phyloP scores from a whole-genome alignment of 768 basidiomycete genomes.

The Cubamyces lactineus region DNA sequence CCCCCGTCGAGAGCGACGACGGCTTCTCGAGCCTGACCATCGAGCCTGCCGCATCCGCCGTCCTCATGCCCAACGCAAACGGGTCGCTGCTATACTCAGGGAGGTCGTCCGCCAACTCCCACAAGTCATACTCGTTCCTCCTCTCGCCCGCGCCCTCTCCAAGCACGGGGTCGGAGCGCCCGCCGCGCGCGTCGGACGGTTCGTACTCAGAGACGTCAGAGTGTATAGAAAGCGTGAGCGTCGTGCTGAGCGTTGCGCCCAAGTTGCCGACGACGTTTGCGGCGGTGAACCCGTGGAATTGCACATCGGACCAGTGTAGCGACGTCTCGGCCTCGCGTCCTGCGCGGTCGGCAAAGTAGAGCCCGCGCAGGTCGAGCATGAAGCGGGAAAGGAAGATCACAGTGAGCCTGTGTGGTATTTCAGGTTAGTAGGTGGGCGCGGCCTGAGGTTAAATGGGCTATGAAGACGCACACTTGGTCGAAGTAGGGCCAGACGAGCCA shows the following conservation, averaged over 20 bases:
- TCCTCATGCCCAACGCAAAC: background rate
- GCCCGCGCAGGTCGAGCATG: slow-evolving; percentile 13
- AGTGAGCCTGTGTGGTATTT: background rate
- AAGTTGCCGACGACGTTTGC: slow-evolving; percentile 12
- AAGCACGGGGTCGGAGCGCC: too few species aligned
- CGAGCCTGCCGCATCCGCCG: too few species aligned
- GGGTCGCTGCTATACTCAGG: slow-evolving; percentile 1
- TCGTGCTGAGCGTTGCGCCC: slow-evolving; percentile 1
- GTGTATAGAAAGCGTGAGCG: background rate
- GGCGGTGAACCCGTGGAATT: slow-evolving; percentile 5
- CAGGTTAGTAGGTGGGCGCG: too few species aligned
- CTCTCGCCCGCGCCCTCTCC: too few species aligned
- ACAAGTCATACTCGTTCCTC: background rate
- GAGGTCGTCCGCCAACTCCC: slow-evolving; percentile 3
- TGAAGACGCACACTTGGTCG: slow-evolving; percentile 8
- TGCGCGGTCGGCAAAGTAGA: slow-evolving; percentile 2
- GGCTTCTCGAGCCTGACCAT: too few species aligned
- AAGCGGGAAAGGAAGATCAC: slow-evolving; percentile 17
- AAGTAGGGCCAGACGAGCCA: slow-evolving; percentile 19
- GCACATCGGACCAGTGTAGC: slow-evolving; percentile 11
- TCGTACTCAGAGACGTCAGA: too few species aligned
- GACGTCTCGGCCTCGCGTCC: background rate
- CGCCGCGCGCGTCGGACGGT: background rate
- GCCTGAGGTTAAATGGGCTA: too few species aligned
- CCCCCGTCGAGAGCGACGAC: too few species aligned